Conservation (phyloP, 2,329 filamentous ascomycete species). For the Colletotrichum spaethianum region DNA sequence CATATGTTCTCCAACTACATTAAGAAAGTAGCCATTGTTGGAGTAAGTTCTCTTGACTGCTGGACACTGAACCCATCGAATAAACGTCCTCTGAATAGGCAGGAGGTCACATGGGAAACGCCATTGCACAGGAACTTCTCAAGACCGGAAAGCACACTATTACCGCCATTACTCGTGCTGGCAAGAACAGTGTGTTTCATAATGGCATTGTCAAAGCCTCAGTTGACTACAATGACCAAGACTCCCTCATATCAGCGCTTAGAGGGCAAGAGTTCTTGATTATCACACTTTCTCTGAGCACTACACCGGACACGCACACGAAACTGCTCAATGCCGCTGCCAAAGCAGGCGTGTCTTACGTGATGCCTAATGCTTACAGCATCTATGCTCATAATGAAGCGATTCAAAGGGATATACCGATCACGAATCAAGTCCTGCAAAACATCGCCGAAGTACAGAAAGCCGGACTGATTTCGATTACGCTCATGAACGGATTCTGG, state of each 20-base stretch:
- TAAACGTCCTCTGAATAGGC: slow-evolving; percentile 46
- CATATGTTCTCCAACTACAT: slow-evolving; percentile 52
- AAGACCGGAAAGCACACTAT: slow-evolving; percentile 64
- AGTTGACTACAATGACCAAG: slow-evolving; percentile 60
- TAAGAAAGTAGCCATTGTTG: slow-evolving; percentile 62
- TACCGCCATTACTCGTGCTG: slow-evolving; percentile 65
- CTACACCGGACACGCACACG: slow-evolving; percentile 57
- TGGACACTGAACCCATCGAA: slow-evolving; percentile 27
- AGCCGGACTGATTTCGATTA: slow-evolving; percentile 45
- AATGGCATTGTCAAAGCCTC: slow-evolving; percentile 55
- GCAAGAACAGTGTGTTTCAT: slow-evolving; percentile 57
- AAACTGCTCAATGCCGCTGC: slow-evolving; percentile 64
- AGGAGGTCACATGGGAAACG: slow-evolving; percentile 56
- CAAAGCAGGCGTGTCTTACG: slow-evolving; percentile 63
- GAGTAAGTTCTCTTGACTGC: slow-evolving; percentile 53
- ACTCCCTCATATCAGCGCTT: slow-evolving; percentile 62
- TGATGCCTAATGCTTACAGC: slow-evolving; percentile 65
- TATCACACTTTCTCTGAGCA: slow-evolving; percentile 59
- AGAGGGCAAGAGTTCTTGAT: slow-evolving; percentile 66
- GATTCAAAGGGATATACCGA: slow-evolving; percentile 47
- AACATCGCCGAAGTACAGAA: slow-evolving; percentile 32
- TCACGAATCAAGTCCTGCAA: slow-evolving; percentile 52
- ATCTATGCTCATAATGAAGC: slow-evolving; percentile 31
- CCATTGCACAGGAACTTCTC: slow-evolving; percentile 59
- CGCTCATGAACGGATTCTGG: slow-evolving; percentile 63